Base-by-base conservation (phyloP, 1,284 basidiomycete genomes). In the Rhodotorula sp. region DNA sequence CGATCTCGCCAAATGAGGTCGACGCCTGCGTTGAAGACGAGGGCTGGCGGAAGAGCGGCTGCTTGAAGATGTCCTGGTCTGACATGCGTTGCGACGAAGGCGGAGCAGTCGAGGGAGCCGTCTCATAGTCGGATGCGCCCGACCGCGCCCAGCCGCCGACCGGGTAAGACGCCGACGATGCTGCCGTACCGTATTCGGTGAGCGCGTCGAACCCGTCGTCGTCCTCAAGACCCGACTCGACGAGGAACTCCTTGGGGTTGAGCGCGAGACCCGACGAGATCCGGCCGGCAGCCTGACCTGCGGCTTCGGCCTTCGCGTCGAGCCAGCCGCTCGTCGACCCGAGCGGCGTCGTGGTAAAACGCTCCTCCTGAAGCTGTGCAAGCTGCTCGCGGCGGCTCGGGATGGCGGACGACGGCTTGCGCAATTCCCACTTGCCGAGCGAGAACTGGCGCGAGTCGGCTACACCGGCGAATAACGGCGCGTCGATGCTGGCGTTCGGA, bases 401-500 rank as follows among this genome's bases (percentile, higher is more conserved):
- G 3, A 53, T 59, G 4, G 47, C 55, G 22, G 59, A 16, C 1
- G 59, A 62, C 2, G 67, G 59, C 61, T 67, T 65, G 20, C 62
- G 52, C 11, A 72, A 37, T 47, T 69, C 71, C 62, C 62, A 72
- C 44, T 54, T 22, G 24, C 71, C 71, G 40, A 72, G 65, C 2
- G 68, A 69, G 53, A 69, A 69, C 24, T 67, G 57, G 46, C 71
- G 54, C 34, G 60, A 63, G 37, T 66, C 56, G 31, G 60, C 31
- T 7, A 56, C 13, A 24, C 68, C 68, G 16, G 55, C 28, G 30
- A 69, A 69, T 16, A 69, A 52, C 10, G 68, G 68, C 10, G 59
- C 31, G 34, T 66, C 57, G 24, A 67, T 37, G 15, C 20, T 26
- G 11, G 26, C 16, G 22, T 13, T 16, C 15, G n/a, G 60, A 40